Base-by-base conservation (phyloP, 352 stramenopile species). In the Globisporangium solare region DNA sequence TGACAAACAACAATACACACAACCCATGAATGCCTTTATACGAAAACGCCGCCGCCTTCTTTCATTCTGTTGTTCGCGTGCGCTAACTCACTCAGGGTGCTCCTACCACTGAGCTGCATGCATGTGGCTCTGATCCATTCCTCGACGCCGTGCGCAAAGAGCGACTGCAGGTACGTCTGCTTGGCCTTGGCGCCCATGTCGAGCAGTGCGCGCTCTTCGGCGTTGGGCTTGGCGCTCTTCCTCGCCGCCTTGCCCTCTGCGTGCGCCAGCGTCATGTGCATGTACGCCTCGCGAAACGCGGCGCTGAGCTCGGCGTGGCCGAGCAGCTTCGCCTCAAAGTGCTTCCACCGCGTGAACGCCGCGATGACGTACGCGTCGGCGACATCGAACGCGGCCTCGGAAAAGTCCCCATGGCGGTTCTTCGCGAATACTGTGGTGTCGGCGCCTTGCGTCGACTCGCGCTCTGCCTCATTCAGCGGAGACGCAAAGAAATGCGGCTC, bases 311-410 rank as follows among this genome's bases (percentile, higher is more conserved):
- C 42, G 0, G 62, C 47, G 1, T 72, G 22, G 1, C 58, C 49
- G 37, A 67, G 42, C 22, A 89, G 50, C 45, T 71, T 56, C n/a
- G 63, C 68, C 54, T 79, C 69, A 42, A 89, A 70, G 52, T 86
- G 68, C 12, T 61, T 58, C 54, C 70, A 85, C 18, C 75, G 72
- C 27, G 74, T 86, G 63, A 84, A 89, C 17, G 74, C 65, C 1
- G 84, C 84, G n/a, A 92, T 78, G 6, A 94, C 71, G 66, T 92
- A 94, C 21, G 84, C 78, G 55, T 94, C 84, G 5, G 79, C 81
- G 45, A 92, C 78, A 56, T 94, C 84, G 50, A 83, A 91, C 15
- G 76, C 73, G 2, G 70, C 80, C 40, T 87, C 74, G 5, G 72
- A 71, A 53, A 74, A 65, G 22, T 62, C 60, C 0, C 77, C 74